Percentiles rank a stretch among this genome's conserved stretches.
These are phyloP conservation scores for Paramyrothecium sp. DNA, from an alignment of 2,329 filamentous ascomycete genomes.

Conservation along the genomic window DNA sequence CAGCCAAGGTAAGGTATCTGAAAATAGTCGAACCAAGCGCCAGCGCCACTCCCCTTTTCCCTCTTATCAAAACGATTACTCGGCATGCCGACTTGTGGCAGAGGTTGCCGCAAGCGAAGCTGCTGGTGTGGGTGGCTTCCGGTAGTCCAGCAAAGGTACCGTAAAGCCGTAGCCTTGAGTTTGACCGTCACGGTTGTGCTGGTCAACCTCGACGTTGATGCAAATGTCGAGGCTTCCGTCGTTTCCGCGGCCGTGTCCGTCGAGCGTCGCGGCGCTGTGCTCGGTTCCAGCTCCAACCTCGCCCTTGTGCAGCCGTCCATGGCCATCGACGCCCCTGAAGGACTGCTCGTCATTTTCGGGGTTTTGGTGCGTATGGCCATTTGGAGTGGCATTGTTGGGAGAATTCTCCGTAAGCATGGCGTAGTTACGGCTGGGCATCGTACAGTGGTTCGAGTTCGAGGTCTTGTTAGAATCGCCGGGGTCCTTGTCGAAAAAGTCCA, in stretches of 20 bases:
- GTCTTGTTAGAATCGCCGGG: conserved; percentile 77
- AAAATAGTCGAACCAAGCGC: too few species aligned
- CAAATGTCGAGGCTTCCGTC: conserved; percentile 74
- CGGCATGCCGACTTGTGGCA: neutral
- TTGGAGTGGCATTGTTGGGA: conserved; percentile 44
- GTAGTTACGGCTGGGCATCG: conserved; percentile 92
- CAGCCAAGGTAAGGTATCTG: too few species aligned
- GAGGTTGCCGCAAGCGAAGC: conserved; percentile 3
- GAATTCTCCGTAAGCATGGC: conserved; percentile 87
- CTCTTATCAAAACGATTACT: neutral
- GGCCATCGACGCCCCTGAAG: conserved; percentile 58
- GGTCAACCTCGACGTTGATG: conserved; percentile 84
- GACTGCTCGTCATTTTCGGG: conserved; percentile 15
- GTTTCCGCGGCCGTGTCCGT: conserved; percentile 53
- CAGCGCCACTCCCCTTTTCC: neutral
- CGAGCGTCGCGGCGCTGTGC: conserved; percentile 67
- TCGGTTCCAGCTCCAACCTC: conserved; percentile 76
- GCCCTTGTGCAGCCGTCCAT: conserved; percentile 70
- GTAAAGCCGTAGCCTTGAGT: conserved; percentile 83
- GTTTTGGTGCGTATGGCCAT: conserved; percentile 20
- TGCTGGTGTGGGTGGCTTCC: conserved; percentile 18
- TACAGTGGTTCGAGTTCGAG: conserved; percentile 73
- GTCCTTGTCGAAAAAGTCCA: conserved; percentile 89
- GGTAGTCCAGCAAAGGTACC: conserved; percentile 66
- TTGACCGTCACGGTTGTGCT: conserved; percentile 75